phyloP scores from a whole-genome alignment of 2,329 filamentous ascomycete species.

The Madurella fahalii region DNA sequence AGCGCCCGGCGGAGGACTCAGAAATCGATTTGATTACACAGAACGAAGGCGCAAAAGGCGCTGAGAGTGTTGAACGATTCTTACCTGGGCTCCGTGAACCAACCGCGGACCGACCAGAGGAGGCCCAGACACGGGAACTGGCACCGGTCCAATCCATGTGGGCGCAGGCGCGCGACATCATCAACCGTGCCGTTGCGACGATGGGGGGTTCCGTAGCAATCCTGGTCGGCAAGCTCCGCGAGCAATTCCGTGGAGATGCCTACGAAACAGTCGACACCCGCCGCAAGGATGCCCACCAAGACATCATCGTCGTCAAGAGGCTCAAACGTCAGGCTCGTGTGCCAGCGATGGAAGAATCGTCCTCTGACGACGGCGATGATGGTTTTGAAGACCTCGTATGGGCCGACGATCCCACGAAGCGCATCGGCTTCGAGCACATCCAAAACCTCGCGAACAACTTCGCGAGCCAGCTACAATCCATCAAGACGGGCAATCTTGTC shows the following conservation, averaged over 20 bases:
- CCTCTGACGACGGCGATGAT: slow-evolving; percentile 9
- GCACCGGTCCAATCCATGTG: slow-evolving; percentile 15
- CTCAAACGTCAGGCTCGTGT: slow-evolving; percentile 22
- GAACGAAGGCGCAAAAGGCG: slow-evolving; percentile 6
- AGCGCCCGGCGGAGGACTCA: slow-evolving; percentile 23
- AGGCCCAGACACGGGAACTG: neutral
- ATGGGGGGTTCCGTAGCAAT: slow-evolving; percentile 19
- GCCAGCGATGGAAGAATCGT: neutral
- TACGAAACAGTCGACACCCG: slow-evolving; percentile 20
- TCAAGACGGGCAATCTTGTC: slow-evolving; percentile 20
- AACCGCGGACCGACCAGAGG: neutral
- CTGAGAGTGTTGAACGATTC: slow-evolving; percentile 7
- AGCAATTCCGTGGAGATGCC: slow-evolving; percentile 6
- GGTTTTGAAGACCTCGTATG: slow-evolving; percentile 24
- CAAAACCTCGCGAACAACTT: slow-evolving; percentile 11
- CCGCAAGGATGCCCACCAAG: slow-evolving; percentile 2
- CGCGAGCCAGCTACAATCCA: slow-evolving; percentile 17
- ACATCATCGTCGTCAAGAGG: slow-evolving; percentile 23
- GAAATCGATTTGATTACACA: slow-evolving; percentile 23
- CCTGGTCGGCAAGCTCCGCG: slow-evolving; percentile 13
- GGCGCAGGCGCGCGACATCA: slow-evolving; percentile 8
- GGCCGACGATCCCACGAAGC: slow-evolving; percentile 22
- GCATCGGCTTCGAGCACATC: slow-evolving; percentile 24
- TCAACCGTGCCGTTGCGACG: slow-evolving; percentile 14
- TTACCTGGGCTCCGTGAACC: slow-evolving; percentile 6